Percentiles rank a stretch among this genome's conserved stretches.
phyloP scores from a whole-genome alignment of 2,329 filamentous ascomycete species.

The Incumbomyces delicatus region DNA sequence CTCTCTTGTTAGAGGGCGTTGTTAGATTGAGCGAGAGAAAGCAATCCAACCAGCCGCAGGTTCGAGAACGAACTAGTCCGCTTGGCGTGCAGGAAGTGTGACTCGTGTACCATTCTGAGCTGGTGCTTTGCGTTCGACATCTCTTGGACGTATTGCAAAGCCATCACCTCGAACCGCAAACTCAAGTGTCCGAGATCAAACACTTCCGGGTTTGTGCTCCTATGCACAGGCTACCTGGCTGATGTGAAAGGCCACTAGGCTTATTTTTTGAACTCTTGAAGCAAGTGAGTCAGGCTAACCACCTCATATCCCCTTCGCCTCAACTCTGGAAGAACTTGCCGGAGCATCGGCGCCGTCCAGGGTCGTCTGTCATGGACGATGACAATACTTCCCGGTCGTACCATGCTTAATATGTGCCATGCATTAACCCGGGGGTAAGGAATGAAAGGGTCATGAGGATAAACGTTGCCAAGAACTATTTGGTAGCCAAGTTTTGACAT shows the following conservation, averaged over 20 bases:
- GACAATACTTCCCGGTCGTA: slow-evolving; percentile 65
- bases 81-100: no score
- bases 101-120: no score
- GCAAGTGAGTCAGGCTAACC: slow-evolving; percentile 59
- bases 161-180: no score
- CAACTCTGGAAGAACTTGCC: slow-evolving; percentile 61
- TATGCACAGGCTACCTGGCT: no score
- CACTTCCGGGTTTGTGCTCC: no score
- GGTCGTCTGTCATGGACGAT: slow-evolving; percentile 74
- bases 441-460: slow-evolving; percentile 87
- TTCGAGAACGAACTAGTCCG: no score
- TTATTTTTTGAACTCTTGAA: slow-evolving; percentile 30
- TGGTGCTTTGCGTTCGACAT: no score
- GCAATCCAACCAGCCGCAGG: no score
- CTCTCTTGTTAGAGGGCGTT: no score
- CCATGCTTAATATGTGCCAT: slow-evolving; percentile 69
- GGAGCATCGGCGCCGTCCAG: slow-evolving; percentile 78
- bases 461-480: slow-evolving; percentile 73
- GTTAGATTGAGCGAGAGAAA: no score
- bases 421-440: slow-evolving; percentile 60
- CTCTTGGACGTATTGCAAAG: no score
- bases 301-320: slow-evolving; percentile 59
- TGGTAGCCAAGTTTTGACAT: slow-evolving; percentile 55
- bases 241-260: neutral
- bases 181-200: no score